Evolutionary conservation across 345 rosid genomes (phyloP).

Genomic region (Erysimum cheiranthoides): DNA sequence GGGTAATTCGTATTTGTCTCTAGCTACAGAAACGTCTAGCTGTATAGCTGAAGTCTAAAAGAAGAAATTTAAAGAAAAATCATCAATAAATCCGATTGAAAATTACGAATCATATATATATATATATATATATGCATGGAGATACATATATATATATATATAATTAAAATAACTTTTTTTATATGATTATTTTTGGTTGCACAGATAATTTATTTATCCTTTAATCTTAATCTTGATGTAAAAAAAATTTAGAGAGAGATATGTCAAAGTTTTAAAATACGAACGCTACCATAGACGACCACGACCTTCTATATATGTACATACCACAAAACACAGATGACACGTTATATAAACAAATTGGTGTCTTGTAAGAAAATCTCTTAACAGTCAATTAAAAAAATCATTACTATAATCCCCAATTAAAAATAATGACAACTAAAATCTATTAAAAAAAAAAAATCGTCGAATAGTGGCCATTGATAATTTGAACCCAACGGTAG

Average conservation of each 20-base stretch:
- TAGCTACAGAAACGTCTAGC: constrained; percentile 8
- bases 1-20: constrained; percentile 2
- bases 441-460: no score
- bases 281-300: no score
- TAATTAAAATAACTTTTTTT: no score
- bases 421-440: neutral
- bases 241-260: no score
- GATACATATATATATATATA: no score
- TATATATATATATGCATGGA: no score
- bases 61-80: neutral
- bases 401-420: no score
- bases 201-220: neutral
- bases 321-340: no score
- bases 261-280: neutral
- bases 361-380: neutral
- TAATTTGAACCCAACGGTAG: constrained; percentile 16
- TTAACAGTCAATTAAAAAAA: neutral
- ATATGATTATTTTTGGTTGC: neutral
- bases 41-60: constrained; percentile 9
- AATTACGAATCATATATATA: neutral
- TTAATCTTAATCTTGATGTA: no score
- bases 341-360: neutral
- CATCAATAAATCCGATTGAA: neutral
- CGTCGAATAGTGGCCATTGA: neutral
- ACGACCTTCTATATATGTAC: no score